Percentiles rank a stretch among this genome's conserved stretches.
These are phyloP conservation scores for Trichosporon asahii DNA, from an alignment of 1,284 basidiomycete species.

Conservation along the genomic window DNA sequence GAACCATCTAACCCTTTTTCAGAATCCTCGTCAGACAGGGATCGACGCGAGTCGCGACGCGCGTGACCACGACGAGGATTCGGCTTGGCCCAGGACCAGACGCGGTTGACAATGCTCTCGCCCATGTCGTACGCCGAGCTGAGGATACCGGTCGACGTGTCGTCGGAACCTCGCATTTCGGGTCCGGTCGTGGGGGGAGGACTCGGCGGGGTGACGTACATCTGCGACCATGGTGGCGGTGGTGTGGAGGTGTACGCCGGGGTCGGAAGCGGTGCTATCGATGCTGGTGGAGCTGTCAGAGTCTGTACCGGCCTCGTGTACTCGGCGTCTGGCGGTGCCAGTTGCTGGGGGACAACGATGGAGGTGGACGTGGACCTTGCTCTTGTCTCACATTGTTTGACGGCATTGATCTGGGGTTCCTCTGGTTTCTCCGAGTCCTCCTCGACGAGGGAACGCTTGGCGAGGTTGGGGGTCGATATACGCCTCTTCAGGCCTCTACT, in stretches of 20 bases:
- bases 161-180: neutral
- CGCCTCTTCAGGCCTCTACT: constrained; percentile 38
- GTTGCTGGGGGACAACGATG: constrained; percentile 35
- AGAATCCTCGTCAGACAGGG: constrained; percentile 35
- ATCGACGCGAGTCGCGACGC: constrained; percentile 19
- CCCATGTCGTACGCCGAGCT: constrained; percentile 38
- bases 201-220: constrained; percentile 27
- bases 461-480: constrained; percentile 41
- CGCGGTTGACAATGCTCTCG: constrained; percentile 29
- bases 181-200: constrained; percentile 17
- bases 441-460: constrained; percentile 15
- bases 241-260: constrained; percentile 11
- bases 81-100: constrained; percentile 28
- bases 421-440: constrained; percentile 24
- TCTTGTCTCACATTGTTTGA: constrained; percentile 31
- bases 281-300: constrained; percentile 10
- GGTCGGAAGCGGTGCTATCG: constrained; percentile 16
- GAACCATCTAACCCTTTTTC: constrained; percentile 46
- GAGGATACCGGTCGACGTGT: constrained; percentile 18
- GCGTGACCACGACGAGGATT: constrained; percentile 7
- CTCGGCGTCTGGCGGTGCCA: constrained; percentile 1
- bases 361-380: constrained; percentile 47
- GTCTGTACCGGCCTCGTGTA: constrained; percentile 18
- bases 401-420: constrained; percentile 11
- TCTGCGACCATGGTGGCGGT: constrained; percentile 21